A percentile compares a stretch with the other conserved stretches of the same genome.
Conservation (phyloP, 805 yeast species). For the Ogataea degrootiae region DNA sequence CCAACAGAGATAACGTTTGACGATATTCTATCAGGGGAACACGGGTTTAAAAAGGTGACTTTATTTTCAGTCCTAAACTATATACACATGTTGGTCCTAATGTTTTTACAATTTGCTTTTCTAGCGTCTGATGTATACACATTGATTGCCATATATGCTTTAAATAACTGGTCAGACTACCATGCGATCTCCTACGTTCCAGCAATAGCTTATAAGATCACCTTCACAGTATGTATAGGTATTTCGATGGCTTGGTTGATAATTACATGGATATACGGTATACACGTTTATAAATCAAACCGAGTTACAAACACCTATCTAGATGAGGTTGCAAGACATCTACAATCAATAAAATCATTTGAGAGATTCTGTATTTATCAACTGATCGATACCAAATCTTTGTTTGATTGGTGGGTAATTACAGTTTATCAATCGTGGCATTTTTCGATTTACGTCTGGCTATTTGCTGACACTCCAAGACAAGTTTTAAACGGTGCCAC, state of each 20-base stretch:
- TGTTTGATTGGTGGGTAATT: conserved; percentile 65
- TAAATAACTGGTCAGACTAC: conserved; percentile 38
- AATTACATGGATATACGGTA: conserved; percentile 56
- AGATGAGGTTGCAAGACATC: conserved; percentile 53
- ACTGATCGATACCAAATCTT: conserved; percentile 59
- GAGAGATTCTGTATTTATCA: conserved; percentile 70
- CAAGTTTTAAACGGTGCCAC: conserved; percentile 82
- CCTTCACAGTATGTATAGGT: conserved; percentile 61
- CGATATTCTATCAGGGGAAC: conserved; percentile 26
- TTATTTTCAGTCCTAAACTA: conserved; percentile 42
- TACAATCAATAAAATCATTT: conserved; percentile 55
- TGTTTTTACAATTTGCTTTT: conserved; percentile 48
- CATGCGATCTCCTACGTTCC: conserved; percentile 31
- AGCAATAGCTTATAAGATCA: conserved; percentile 24
- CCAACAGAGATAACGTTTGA: conserved; percentile 23
- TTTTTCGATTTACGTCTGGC: conserved; percentile 50
- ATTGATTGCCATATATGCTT: conserved; percentile 66
- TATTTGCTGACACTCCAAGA: conserved; percentile 82
- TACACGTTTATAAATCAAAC: conserved; percentile 50
- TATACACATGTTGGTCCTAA: conserved; percentile 32
- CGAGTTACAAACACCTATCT: conserved; percentile 69
- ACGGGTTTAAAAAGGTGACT: conserved; percentile 32
- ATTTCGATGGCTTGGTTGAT: conserved; percentile 56
- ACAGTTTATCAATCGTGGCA: conserved; percentile 61
- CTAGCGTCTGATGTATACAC: conserved; percentile 74